A percentile compares a stretch with the other conserved stretches of the same genome.
Conservation (phyloP, 192 early-diverging fungal species). For the Linnemannia elongata region DNA sequence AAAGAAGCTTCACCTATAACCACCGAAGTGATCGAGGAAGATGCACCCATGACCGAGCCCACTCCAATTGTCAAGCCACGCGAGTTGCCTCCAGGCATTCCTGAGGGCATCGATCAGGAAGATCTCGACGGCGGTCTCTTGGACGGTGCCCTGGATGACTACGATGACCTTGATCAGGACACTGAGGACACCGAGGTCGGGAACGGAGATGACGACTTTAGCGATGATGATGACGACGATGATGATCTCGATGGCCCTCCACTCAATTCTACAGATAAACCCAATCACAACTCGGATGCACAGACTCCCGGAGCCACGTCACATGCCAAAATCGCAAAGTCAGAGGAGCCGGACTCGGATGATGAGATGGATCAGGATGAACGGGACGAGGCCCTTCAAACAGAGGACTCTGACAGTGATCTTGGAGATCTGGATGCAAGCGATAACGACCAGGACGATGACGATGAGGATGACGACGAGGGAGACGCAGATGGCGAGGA, state of each 20-base stretch:
- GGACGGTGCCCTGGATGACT: slow-evolving; percentile 53
- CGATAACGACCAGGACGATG: slow-evolving; percentile 42
- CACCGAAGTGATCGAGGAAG: slow-evolving; percentile 14
- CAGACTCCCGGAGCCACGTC: slow-evolving; percentile 16
- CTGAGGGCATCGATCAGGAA: slow-evolving; percentile 36
- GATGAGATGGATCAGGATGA: slow-evolving; percentile 22
- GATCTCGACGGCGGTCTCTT: slow-evolving; percentile 53
- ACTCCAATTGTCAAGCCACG: not conserved
- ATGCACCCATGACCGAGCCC: slow-evolving; percentile 17
- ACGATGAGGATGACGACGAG: slow-evolving; percentile 22
- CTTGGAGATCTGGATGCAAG: slow-evolving; percentile 40
- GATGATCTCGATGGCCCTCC: slow-evolving; percentile 23
- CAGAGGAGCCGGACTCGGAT: slow-evolving; percentile 27
- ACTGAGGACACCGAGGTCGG: slow-evolving; percentile 55
- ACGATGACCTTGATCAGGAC: slow-evolving; percentile 54
- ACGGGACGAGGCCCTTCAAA: not conserved
- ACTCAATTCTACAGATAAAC: slow-evolving; percentile 11
- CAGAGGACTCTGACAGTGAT: slow-evolving; percentile 55
- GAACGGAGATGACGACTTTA: slow-evolving; percentile 43
- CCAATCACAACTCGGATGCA: not conserved
- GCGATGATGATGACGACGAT: slow-evolving; percentile 43
- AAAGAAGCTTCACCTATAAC: slow-evolving; percentile 6
- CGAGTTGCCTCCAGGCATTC: not conserved
- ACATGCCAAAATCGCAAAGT: slow-evolving; percentile 2
- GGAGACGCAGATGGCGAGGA: slow-evolving; percentile 32